These are phyloP conservation scores for Fraxinus paxiana DNA, from an alignment of 305 asterid species.

Conservation along the genomic window DNA sequence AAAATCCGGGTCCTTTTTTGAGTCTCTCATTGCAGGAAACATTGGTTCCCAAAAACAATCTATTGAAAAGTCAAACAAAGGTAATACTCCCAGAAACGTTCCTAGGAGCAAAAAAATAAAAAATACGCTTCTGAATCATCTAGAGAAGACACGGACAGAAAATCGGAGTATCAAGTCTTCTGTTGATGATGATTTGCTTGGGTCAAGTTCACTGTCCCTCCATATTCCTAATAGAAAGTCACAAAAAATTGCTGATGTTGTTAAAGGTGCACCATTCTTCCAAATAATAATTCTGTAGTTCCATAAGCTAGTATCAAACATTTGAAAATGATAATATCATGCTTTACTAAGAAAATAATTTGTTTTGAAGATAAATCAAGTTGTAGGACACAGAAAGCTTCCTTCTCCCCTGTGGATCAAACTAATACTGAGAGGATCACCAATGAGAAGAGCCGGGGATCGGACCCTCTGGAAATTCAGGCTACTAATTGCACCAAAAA, in stretches of 20 bases:
- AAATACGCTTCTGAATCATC: slow-evolving; percentile 19
- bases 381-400: slow-evolving; percentile 21
- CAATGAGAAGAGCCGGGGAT: slow-evolving; percentile 29
- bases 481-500: slow-evolving; percentile 29
- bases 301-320: slow-evolving; percentile 10
- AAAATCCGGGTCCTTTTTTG: slow-evolving; percentile 40
- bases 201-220: slow-evolving; percentile 32
- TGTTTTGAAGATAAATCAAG: slow-evolving; percentile 36
- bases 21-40: slow-evolving; percentile 36
- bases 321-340: slow-evolving; percentile 9
- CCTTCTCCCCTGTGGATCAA: slow-evolving; percentile 24
- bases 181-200: slow-evolving; percentile 28
- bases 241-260: slow-evolving; percentile 34
- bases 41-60: slow-evolving; percentile 34
- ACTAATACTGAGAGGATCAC: slow-evolving; percentile 32
- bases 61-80: slow-evolving; percentile 50
- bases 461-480: slow-evolving; percentile 29
- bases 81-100: slow-evolving; percentile 29
- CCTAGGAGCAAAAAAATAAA: slow-evolving; percentile 32
- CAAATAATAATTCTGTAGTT: slow-evolving; percentile 15
- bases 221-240: slow-evolving; percentile 28
- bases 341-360: slow-evolving; percentile 28
- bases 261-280: slow-evolving; percentile 48
- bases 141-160: slow-evolving; percentile 27
- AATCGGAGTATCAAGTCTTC: slow-evolving; percentile 25